A percentile compares a stretch with the other conserved stretches of the same genome.
Evolutionary conservation across 2,329 filamentous ascomycete species (phyloP).

Genomic region (Apiospora sp.): DNA sequence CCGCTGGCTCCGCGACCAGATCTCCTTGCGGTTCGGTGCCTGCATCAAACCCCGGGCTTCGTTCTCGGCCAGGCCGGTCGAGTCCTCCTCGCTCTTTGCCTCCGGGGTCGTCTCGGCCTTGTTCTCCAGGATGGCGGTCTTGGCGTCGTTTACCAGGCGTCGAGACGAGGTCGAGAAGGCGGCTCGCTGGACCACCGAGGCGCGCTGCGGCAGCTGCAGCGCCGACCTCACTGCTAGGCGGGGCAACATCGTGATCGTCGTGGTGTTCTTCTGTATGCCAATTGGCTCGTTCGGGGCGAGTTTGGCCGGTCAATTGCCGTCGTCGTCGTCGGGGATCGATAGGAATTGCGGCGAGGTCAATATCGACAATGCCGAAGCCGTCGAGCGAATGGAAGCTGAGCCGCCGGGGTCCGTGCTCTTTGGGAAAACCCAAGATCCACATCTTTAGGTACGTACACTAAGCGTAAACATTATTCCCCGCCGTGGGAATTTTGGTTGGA

Average conservation of each 20-base stretch:
- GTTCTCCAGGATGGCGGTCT: conserved; percentile 46
- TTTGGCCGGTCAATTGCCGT: conserved; percentile 29
- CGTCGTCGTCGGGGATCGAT: conserved; percentile 22
- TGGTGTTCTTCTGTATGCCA: conserved; percentile 55
- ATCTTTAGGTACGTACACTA: conserved; percentile 1
- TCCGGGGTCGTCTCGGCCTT: conserved; percentile 53
- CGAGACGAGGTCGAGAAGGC: conserved; percentile 58
- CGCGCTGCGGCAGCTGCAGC: conserved; percentile 52
- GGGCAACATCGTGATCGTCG: conserved; percentile 60
- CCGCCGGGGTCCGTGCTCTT: not conserved
- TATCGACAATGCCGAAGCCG: conserved; percentile 22
- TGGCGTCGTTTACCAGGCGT: conserved; percentile 49
- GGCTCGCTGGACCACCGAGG: conserved; percentile 53
- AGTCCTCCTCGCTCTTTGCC: conserved; percentile 50
- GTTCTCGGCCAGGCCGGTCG: conserved; percentile 44
- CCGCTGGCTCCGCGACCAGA: conserved; percentile 89
- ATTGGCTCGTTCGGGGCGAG: conserved; percentile 34
- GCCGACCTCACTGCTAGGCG: conserved; percentile 50
- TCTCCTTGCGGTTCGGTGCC: conserved; percentile 82
- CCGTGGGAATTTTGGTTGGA: conserved; percentile 15
- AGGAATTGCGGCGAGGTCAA: conserved; percentile 25
- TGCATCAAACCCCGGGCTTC: conserved; percentile 67
- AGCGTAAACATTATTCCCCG: conserved; percentile 27
- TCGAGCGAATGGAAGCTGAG: conserved; percentile 11
- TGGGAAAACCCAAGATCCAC: not conserved